Conservation (phyloP, 1,284 basidiomycete species). For the Cystobasidium sp. region DNA sequence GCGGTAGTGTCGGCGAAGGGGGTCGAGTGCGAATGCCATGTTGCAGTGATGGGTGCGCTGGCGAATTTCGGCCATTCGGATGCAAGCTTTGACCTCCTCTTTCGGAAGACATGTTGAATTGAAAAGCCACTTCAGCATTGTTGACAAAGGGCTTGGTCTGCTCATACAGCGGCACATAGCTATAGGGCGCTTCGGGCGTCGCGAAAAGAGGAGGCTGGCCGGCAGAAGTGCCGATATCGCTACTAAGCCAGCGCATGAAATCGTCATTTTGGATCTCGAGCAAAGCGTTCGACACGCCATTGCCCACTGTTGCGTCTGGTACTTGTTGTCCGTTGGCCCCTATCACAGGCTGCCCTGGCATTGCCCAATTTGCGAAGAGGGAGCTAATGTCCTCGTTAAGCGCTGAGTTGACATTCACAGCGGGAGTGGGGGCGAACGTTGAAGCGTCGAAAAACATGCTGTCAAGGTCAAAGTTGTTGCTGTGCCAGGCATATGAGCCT, state of each 20-base stretch:
- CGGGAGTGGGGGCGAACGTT: neutral
- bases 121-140: neutral
- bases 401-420: neutral
- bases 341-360: neutral
- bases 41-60: slow-evolving; percentile 2
- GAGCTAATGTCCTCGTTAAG: slow-evolving; percentile 1
- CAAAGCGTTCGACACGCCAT: neutral
- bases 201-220: neutral
- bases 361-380: neutral
- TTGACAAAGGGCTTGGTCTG: neutral
- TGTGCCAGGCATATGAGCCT: neutral
- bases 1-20: slow-evolving; percentile 2
- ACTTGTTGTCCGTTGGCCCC: neutral
- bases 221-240: neutral
- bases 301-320: neutral
- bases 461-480: slow-evolving; percentile 8
- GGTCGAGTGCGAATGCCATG: slow-evolving; percentile 19
- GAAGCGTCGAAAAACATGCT: slow-evolving; percentile 4
- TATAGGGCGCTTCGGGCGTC: neutral
- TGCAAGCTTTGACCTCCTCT: neutral
- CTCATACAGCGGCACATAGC: neutral
- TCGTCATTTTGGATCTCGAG: slow-evolving; percentile 14
- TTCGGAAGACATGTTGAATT: slow-evolving; percentile 14
- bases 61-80: neutral
- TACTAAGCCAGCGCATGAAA: slow-evolving; percentile 19